phyloP scores from a whole-genome alignment of 768 basidiomycete species.

The Boletus reticuloceps region DNA sequence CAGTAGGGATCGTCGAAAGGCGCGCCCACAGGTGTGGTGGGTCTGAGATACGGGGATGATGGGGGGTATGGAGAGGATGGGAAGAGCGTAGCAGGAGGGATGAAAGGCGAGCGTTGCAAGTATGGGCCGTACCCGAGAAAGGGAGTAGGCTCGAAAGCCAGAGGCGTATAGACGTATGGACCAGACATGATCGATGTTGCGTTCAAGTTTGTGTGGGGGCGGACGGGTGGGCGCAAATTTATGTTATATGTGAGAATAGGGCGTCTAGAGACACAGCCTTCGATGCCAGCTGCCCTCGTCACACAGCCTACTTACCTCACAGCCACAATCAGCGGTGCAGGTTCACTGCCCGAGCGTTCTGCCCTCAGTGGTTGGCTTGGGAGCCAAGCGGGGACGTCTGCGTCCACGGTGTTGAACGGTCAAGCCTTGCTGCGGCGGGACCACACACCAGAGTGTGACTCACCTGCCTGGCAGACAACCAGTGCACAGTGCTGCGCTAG shows the following conservation, averaged over 20 bases:
- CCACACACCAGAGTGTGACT: too few species aligned
- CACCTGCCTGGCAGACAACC: too few species aligned
- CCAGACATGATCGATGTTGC: slow-evolving; percentile 35
- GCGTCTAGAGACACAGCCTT: slow-evolving; percentile 14
- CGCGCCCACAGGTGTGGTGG: slow-evolving; percentile 28
- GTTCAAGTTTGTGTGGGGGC: neutral
- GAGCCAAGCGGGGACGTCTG: neutral
- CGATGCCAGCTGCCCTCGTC: neutral
- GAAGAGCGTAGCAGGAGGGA: slow-evolving; percentile 37
- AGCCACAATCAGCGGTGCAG: slow-evolving; percentile 12
- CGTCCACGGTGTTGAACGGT: neutral
- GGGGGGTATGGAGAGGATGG: slow-evolving; percentile 36
- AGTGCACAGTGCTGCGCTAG: too few species aligned
- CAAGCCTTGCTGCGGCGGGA: neutral
- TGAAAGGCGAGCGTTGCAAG: slow-evolving; percentile 43
- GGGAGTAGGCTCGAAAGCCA: slow-evolving; percentile 34
- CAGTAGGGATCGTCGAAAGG: slow-evolving; percentile 21
- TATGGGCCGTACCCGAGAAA: slow-evolving; percentile 32
- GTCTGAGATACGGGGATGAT: slow-evolving; percentile 27
- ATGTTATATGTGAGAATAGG: slow-evolving; percentile 21
- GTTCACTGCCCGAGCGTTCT: slow-evolving; percentile 2
- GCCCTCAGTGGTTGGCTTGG: neutral
- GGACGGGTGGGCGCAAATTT: neutral
- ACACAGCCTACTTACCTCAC: slow-evolving; percentile 20
- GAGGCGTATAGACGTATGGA: slow-evolving; percentile 44